These are phyloP conservation scores for Pythium myriotylum DNA, from an alignment of 352 stramenopile genomes.

Conservation along the genomic window DNA sequence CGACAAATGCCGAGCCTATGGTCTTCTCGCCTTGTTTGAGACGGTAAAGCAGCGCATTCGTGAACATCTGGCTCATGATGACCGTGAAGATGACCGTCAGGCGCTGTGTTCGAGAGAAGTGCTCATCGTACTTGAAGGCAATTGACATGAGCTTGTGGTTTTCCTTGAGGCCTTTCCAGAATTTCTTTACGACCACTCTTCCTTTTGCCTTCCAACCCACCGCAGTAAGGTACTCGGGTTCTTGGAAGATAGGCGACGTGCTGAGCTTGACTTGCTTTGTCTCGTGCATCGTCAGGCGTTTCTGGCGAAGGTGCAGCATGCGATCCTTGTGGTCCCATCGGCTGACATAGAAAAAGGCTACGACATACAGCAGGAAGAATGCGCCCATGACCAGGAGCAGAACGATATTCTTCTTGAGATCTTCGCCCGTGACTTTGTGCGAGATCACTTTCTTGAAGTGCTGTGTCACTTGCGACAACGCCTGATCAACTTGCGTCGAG, in stretches of 20 bases:
- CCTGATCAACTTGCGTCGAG: constrained; percentile 62
- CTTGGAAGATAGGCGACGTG: constrained; percentile 54
- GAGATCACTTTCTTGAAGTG: constrained; percentile 67
- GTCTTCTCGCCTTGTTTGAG: constrained; percentile 52
- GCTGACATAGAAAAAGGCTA: constrained; percentile 61
- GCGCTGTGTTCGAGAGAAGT: constrained; percentile 61
- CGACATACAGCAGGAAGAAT: constrained; percentile 58
- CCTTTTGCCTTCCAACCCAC: constrained; percentile 48
- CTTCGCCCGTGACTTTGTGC: constrained; percentile 53
- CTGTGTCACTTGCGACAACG: constrained; percentile 50
- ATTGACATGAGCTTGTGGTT: constrained; percentile 76
- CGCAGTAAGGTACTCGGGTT: constrained; percentile 59
- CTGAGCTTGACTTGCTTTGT: constrained; percentile 55
- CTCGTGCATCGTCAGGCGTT: constrained; percentile 37
- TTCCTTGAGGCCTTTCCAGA: constrained; percentile 54
- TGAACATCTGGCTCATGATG: constrained; percentile 76
- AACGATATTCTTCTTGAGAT: constrained; percentile 60
- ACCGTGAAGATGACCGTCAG: constrained; percentile 74
- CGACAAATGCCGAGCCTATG: constrained; percentile 51
- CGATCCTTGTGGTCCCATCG: constrained; percentile 61
- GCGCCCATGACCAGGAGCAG: constrained; percentile 50
- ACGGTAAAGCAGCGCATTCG: constrained; percentile 63
- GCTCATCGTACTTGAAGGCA: constrained; percentile 73
- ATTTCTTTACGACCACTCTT: constrained; percentile 38
- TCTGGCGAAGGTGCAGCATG: constrained; percentile 36